These are phyloP conservation scores for Trichoderma gamsii DNA, from an alignment of 495 filamentous ascomycete genomes.

Conservation along the genomic window DNA sequence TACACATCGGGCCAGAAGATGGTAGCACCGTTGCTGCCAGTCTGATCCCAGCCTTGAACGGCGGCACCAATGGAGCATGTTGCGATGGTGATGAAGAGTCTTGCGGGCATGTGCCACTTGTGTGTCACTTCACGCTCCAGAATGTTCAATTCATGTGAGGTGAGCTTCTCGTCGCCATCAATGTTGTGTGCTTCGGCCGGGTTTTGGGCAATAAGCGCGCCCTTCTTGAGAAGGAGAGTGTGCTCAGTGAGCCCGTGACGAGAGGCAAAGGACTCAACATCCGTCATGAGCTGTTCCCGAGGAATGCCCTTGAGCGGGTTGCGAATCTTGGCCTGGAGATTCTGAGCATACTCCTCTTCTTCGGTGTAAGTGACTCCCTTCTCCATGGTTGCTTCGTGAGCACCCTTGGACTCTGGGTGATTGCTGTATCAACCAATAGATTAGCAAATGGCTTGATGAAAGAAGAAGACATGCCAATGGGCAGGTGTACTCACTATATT, in stretches of 20 bases:
- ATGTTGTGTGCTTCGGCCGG: constrained; percentile 49
- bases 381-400: neutral
- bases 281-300: constrained; percentile 42
- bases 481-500: neutral
- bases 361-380: neutral
- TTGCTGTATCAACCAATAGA: neutral
- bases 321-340: constrained; percentile 35
- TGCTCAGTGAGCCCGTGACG: constrained; percentile 48
- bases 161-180: constrained; percentile 42
- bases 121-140: constrained; percentile 52
- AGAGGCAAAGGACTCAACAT: constrained; percentile 51
- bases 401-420: neutral
- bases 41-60: constrained; percentile 69
- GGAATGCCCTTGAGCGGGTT: constrained; percentile 57
- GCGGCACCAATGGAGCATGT: constrained; percentile 70
- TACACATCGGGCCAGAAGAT: constrained; percentile 53
- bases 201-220: constrained; percentile 61
- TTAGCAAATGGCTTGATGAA: neutral
- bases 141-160: constrained; percentile 46
- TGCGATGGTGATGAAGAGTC: constrained; percentile 58
- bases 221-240: constrained; percentile 47
- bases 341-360: neutral
- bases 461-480: neutral
- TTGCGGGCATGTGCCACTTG: constrained; percentile 59
- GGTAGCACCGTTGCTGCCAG: constrained; percentile 70